A percentile compares a stretch with the other conserved stretches of the same genome.
Evolutionary conservation across 2,329 filamentous ascomycete species (phyloP).

Genomic region (Chrysoporthe cubensis): DNA sequence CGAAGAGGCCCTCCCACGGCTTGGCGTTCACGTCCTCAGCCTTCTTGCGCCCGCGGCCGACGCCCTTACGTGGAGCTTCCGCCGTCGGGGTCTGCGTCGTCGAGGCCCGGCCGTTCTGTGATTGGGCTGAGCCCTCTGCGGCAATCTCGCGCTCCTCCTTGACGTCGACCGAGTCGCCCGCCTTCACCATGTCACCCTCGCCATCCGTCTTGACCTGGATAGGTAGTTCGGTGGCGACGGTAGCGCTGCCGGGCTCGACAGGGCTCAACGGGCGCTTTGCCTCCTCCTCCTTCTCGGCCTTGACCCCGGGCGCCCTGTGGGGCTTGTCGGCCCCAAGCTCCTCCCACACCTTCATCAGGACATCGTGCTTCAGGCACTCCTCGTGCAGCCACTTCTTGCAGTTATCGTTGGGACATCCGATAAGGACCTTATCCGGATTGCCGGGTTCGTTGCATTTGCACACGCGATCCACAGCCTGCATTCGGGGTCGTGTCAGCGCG

Average conservation of each 20-base stretch:
- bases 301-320: slow-evolving; percentile 43
- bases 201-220: slow-evolving; percentile 57
- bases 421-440: slow-evolving; percentile 63
- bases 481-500: slow-evolving; percentile 1
- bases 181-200: slow-evolving; percentile 41
- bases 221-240: slow-evolving; percentile 53
- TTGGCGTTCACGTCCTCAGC: slow-evolving; percentile 40
- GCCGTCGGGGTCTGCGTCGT: slow-evolving; percentile 33
- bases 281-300: slow-evolving; percentile 46
- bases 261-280: slow-evolving; percentile 55
- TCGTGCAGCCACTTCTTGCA: slow-evolving; percentile 68
- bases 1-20: slow-evolving; percentile 57
- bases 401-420: slow-evolving; percentile 58
- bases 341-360: slow-evolving; percentile 54
- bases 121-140: slow-evolving; percentile 25
- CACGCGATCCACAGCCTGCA: slow-evolving; percentile 57
- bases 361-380: slow-evolving; percentile 62
- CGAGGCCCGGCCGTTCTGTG: slow-evolving; percentile 29
- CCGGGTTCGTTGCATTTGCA: slow-evolving; percentile 65
- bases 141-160: slow-evolving; percentile 38
- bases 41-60: slow-evolving; percentile 43
- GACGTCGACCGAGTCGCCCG: slow-evolving; percentile 42
- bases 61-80: slow-evolving; percentile 30
- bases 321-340: slow-evolving; percentile 56
- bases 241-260: slow-evolving; percentile 51